Evolutionary conservation across 2,329 filamentous ascomycete species (phyloP).

Genomic region (Clarireedia homoeocarpa): DNA sequence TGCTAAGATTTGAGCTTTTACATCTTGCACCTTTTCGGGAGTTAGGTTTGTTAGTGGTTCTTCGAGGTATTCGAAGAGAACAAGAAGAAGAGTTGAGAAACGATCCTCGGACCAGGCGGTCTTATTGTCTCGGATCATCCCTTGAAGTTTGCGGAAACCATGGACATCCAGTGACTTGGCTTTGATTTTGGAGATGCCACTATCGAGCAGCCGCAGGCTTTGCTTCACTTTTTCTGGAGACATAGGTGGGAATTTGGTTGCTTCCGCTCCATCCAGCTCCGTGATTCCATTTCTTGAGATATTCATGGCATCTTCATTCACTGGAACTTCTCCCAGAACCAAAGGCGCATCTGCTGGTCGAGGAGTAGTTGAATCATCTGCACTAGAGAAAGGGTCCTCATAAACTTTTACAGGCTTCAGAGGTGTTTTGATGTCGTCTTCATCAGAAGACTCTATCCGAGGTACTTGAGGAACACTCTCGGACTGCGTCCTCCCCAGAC

Average conservation of each 20-base stretch:
- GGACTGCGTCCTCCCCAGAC: slow-evolving; percentile 26
- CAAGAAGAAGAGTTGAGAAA: slow-evolving; percentile 59
- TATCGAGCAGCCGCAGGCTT: slow-evolving; percentile 57
- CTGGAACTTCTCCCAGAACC: slow-evolving; percentile 51
- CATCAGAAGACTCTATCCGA: slow-evolving; percentile 35
- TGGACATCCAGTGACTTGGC: slow-evolving; percentile 69
- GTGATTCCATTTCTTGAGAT: slow-evolving; percentile 17
- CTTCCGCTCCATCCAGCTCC: slow-evolving; percentile 11
- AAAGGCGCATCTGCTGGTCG: slow-evolving; percentile 38
- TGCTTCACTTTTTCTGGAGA: slow-evolving; percentile 49
- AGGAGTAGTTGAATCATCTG: slow-evolving; percentile 39
- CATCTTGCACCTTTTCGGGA: slow-evolving; percentile 59
- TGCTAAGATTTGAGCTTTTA: slow-evolving; percentile 66
- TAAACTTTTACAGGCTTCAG: slow-evolving; percentile 41
- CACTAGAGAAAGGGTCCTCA: slow-evolving; percentile 49
- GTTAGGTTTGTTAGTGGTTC: slow-evolving; percentile 46
- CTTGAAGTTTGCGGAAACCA: slow-evolving; percentile 71
- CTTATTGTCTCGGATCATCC: slow-evolving; percentile 60
- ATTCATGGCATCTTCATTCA: slow-evolving; percentile 43
- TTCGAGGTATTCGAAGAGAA: slow-evolving; percentile 66
- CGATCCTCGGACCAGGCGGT: slow-evolving; percentile 58
- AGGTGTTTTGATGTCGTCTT: slow-evolving; percentile 26
- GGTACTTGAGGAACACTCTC: slow-evolving; percentile 26
- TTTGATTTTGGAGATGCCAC: slow-evolving; percentile 66
- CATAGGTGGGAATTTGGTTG: slow-evolving; percentile 17